Evolutionary conservation across 2,329 filamentous ascomycete genomes (phyloP), one percentile per base, ranked within the genome.

Genomic region (Colletotrichum coccodes): DNA sequence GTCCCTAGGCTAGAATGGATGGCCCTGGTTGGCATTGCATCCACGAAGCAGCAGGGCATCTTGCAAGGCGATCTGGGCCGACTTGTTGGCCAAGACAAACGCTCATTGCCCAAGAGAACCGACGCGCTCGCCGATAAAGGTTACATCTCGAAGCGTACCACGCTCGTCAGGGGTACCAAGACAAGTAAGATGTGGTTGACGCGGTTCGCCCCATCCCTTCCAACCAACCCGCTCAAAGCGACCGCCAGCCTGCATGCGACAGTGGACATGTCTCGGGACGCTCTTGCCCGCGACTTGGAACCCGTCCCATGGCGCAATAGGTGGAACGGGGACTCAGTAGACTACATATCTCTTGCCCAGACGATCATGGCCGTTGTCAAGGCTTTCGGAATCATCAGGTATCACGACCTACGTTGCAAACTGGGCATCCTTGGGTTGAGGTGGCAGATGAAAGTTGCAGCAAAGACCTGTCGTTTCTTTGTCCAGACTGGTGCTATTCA

Each of bases 181-280:
- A 90, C 89, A 2, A 90, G 88, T 79, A 89, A 89, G 74, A 79
- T 91, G 60, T 91, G 88, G 86, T 82, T 90, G 53, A 83, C 84
- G 52, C 79, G 82, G 32, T 90, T 89, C 73, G 84, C 87, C 0
- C 87, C 83, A 34, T 79, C 80, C 12, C 78, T 83, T 47, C 77
- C 78, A 79, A 66, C 75, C 74, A 38, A 74, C 76, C 26, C 75
- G 11, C 66, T 70, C 18, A 58, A 70, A 42, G 62, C 62, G 11
- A 52, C 49, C 21, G 23, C 53, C n/a, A 68, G 67, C 18, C 44
- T 63, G 32, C 56, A 57, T 3, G 42, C 46, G 21, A 47, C 49
- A 18, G 50, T 65, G 12, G 60, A 71, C 14, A 63, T 80, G 70
- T 77, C 77, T 16, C 73, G 75, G 40, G 76, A 72, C 46, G 76